phyloP scores from a whole-genome alignment of 352 stramenopile genomes.

The Discostella stelligera region DNA sequence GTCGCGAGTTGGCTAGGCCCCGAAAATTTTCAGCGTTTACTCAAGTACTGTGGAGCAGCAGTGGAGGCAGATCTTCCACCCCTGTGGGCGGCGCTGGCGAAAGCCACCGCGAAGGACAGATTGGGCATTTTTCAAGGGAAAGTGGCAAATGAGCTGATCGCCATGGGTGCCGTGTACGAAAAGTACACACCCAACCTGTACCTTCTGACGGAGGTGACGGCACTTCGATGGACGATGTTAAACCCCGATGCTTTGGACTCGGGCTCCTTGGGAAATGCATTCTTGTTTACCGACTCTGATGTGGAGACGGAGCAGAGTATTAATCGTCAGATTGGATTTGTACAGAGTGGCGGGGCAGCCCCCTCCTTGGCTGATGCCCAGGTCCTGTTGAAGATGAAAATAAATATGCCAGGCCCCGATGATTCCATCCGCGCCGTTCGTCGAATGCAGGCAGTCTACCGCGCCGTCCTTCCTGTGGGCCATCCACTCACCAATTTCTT shows the following conservation, averaged over 20 bases:
- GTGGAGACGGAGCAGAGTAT: slow-evolving; percentile 6
- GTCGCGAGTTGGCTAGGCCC: background rate
- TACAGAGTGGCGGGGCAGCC: background rate
- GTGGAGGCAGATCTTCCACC: slow-evolving; percentile 2
- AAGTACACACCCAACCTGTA: background rate
- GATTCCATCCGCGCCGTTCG: background rate
- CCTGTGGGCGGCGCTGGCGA: slow-evolving; percentile 2
- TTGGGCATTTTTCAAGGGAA: slow-evolving; percentile 9
- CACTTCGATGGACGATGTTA: slow-evolving; percentile 2
- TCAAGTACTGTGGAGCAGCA: slow-evolving; percentile 6
- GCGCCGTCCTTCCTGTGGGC: background rate
- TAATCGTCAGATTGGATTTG: background rate
- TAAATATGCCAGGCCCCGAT: slow-evolving; percentile 1
- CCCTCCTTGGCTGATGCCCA: slow-evolving; percentile 8
- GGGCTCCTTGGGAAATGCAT: slow-evolving; percentile 12
- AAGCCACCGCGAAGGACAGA: slow-evolving; percentile 4
- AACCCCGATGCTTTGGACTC: slow-evolving; percentile 6
- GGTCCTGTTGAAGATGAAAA: background rate
- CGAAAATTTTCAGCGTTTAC: background rate
- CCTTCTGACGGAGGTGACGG: background rate
- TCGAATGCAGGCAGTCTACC: background rate
- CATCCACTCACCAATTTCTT: slow-evolving; percentile 1
- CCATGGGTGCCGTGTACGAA: slow-evolving; percentile 1
- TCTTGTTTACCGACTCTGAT: slow-evolving; percentile 13
- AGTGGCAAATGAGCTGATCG: slow-evolving; percentile 6